Base-by-base conservation (phyloP, 106 monocot genomes). In the Phalaenopsis equestris region DNA sequence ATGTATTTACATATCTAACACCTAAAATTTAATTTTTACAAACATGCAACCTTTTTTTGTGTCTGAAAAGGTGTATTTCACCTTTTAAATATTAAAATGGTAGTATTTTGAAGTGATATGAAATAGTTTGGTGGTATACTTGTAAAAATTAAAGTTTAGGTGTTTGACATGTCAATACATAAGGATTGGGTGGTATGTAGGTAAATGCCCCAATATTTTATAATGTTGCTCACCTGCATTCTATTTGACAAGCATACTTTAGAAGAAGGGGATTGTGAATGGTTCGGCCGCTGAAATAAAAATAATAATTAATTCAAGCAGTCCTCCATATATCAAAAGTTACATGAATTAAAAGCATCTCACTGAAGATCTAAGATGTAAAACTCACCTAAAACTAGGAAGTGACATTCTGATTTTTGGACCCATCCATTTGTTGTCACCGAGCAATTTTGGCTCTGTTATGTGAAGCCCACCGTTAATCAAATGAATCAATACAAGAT, bases 351-450 rank as follows among this genome's bases (percentile, higher is more conserved):
- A 79, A 14, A 36, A 57, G 55, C n/a, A 64, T 65, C 67, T 55
- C 8, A 56, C 37, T 9, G 78, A 23, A 55, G 61, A 76, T 16
- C 18, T 39, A 43, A 1, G 3, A 1, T 37, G 8, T 41, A 41
- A 61, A 75, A 55, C 85, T 84, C 42, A 91, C 97, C 97, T 98
- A 86, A 92, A 98, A 82, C 89, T 98, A 64, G 97, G 97, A 88
- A 98, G 97, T 55, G 90, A 94, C 82, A 98, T 89, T 79, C 86
- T 94, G 83, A 98, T 86, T 56, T 7, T 81, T 5, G 94, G 97
- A 23, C 93, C 91, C 64, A 80, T 86, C 92, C 92, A 85, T 58
- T 73, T 85, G 42, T 72, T 73, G 42, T 78, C 80, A 75, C 84
- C 75, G 14, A 12, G 52, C 75, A 84, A 78, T 74, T 83, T 87